These are phyloP conservation scores for Tetradesmus lagerheimii DNA, from an alignment of 139 green algal species.

Conservation along the genomic window DNA sequence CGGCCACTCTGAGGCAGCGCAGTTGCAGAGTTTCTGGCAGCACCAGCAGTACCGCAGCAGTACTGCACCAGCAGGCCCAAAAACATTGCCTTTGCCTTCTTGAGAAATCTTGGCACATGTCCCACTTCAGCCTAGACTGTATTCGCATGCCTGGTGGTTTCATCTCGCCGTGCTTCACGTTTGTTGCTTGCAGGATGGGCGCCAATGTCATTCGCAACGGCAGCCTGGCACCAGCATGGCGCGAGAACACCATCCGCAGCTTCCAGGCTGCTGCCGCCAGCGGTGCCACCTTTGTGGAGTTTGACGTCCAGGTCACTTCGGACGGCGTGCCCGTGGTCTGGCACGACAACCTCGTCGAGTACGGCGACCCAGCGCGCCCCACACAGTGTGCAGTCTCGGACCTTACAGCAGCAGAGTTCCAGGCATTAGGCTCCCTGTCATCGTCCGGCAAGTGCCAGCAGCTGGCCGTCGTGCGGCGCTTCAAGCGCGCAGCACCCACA, in stretches of 20 bases:
- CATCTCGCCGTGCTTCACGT: too few species aligned
- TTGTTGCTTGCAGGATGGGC: slow-evolving; percentile 67
- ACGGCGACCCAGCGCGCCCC: slow-evolving; percentile 54
- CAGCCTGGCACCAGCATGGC: slow-evolving; percentile 51
- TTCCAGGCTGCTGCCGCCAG: slow-evolving; percentile 71
- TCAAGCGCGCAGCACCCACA: slow-evolving; percentile 17
- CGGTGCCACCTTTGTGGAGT: slow-evolving; percentile 88
- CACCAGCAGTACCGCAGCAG: not conserved
- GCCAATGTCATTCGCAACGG: slow-evolving; percentile 62
- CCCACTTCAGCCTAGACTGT: too few species aligned
- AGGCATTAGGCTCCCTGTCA: slow-evolving; percentile 54
- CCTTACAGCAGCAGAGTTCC: slow-evolving; percentile 76
- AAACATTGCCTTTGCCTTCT: too few species aligned
- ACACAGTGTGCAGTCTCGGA: slow-evolving; percentile 61
- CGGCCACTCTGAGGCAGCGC: too few species aligned
- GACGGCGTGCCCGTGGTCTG: slow-evolving; percentile 85
- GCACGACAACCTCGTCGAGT: slow-evolving; percentile 86
- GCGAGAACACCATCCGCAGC: slow-evolving; percentile 88
- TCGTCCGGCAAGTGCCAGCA: not conserved
- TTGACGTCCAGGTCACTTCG: slow-evolving; percentile 88
- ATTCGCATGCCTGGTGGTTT: too few species aligned
- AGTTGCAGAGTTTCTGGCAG: too few species aligned
- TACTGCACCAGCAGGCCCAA: too few species aligned
- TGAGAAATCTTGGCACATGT: too few species aligned
- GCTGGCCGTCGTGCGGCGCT: slow-evolving; percentile 43